Evolutionary conservation across 371 early-diverging fungal genomes (phyloP), one percentile per base, ranked within the genome.

Genomic region (Lichtheimia ornata): DNA sequence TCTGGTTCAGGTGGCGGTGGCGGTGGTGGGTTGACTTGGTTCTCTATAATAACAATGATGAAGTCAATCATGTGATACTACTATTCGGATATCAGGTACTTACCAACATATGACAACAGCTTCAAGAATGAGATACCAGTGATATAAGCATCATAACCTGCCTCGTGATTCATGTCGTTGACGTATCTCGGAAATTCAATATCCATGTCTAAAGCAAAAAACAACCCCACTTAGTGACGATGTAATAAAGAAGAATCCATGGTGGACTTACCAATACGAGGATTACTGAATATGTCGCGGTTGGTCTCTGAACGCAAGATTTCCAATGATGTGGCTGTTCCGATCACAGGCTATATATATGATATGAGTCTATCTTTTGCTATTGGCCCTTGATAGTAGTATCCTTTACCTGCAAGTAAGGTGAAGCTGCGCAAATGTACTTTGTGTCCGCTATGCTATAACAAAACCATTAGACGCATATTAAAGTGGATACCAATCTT

Each of bases 121-220:
- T 68, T 73, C 44, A 80, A 58, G 28, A 75, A 77, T 0, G 70
- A 76, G 7, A 61, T 43, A 5, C 97, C 97, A 6, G 97, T 95
- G 59, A 88, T 79, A 56, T 88, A 95, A 0, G 95, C 91, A 65
- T 96, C 97, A 63, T 88, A 96, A 2, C 94, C 97, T 17, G 97
- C 97, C 69, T 96, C 95, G 67, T 96, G 97, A 42, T 85, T 81
- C 59, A 67, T 82, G 22, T 72, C 77, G 18, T 66, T 64, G 3
- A 76, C 22, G 51, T 82, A 82, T 2, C 74, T 71, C 45, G 77
- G 70, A 44, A 73, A 78, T 12, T 59, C 74, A 53, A 70, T 56
- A 18, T 74, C 69, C 64, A 73, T 67, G 40, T 82, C 76, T 74
- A 59, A 59, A 58, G 14, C n/a, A 28, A 17, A 28, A 17, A 11